Conservation (phyloP, 192 early-diverging fungal species). For the Backusella circina region DNA sequence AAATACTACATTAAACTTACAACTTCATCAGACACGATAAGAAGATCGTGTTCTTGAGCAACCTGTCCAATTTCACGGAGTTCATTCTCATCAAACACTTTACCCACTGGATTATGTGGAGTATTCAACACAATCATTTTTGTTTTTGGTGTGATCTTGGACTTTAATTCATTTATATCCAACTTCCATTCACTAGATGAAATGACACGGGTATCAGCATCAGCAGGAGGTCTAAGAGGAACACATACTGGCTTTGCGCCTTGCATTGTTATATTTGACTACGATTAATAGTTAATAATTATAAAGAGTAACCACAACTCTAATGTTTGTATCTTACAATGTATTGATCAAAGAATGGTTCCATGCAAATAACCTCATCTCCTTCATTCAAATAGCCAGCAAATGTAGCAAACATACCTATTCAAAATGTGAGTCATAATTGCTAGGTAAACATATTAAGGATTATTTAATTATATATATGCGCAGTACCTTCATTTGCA, state of each 20-base stretch:
- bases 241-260: constrained; percentile 83
- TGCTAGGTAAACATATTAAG: background rate
- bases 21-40: constrained; percentile 92
- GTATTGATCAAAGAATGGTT: constrained; percentile 96
- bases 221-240: constrained; percentile 59
- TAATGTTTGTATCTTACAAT: constrained; percentile 45
- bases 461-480: background rate
- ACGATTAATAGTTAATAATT: background rate
- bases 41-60: constrained; percentile 76
- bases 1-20: constrained; percentile 29
- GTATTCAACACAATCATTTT: constrained; percentile 93
- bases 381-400: constrained; percentile 79
- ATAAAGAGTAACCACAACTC: background rate
- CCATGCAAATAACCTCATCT: constrained; percentile 90
- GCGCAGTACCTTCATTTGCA: constrained; percentile 70
- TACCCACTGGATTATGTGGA: constrained; percentile 92
- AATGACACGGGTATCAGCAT: constrained; percentile 43
- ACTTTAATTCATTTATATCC: constrained; percentile 75
- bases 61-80: constrained; percentile 70
- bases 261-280: constrained; percentile 79
- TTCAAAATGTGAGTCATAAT: background rate
- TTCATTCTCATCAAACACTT: constrained; percentile 78
- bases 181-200: constrained; percentile 85
- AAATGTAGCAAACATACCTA: constrained; percentile 75
- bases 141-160: constrained; percentile 70